A percentile compares a stretch with the other conserved stretches of the same genome.
phyloP scores from a whole-genome alignment of 257 asterid species.

The Catharanthus roseus region DNA sequence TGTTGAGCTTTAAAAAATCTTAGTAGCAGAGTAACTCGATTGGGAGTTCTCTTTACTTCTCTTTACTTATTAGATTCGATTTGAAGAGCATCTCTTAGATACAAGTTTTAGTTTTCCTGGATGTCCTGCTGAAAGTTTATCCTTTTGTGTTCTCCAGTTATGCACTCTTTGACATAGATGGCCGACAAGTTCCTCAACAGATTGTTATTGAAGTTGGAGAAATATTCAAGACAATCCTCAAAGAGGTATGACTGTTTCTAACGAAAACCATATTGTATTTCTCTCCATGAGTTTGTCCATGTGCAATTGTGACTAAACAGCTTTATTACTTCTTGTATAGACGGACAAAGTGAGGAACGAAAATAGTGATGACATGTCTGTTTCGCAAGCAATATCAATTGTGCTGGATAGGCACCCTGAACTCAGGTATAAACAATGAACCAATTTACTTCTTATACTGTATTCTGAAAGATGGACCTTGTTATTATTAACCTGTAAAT shows the following conservation, averaged over 20 bases:
- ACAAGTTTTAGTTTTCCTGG: background rate
- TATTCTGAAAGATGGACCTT: slow-evolving; percentile 16
- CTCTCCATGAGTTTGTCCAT: background rate
- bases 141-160: slow-evolving; percentile 41
- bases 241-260: slow-evolving; percentile 52
- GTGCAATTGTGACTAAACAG: slow-evolving; percentile 8
- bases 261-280: slow-evolving; percentile 4
- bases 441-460: background rate
- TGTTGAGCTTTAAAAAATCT: background rate
- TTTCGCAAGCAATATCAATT: slow-evolving; percentile 69
- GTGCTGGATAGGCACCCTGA: slow-evolving; percentile 81
- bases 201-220: slow-evolving; percentile 85
- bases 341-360: slow-evolving; percentile 86
- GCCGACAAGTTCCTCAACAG: slow-evolving; percentile 79
- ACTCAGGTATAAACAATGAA: slow-evolving; percentile 43
- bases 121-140: background rate
- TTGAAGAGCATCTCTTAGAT: background rate
- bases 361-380: slow-evolving; percentile 71
- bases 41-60: background rate
- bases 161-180: slow-evolving; percentile 73
- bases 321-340: slow-evolving; percentile 35
- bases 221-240: slow-evolving; percentile 76
- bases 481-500: slow-evolving; percentile 18
- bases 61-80: background rate
- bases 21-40: background rate